Conservation (phyloP, 495 filamentous ascomycete genomes). For the Xylaria castorea region DNA sequence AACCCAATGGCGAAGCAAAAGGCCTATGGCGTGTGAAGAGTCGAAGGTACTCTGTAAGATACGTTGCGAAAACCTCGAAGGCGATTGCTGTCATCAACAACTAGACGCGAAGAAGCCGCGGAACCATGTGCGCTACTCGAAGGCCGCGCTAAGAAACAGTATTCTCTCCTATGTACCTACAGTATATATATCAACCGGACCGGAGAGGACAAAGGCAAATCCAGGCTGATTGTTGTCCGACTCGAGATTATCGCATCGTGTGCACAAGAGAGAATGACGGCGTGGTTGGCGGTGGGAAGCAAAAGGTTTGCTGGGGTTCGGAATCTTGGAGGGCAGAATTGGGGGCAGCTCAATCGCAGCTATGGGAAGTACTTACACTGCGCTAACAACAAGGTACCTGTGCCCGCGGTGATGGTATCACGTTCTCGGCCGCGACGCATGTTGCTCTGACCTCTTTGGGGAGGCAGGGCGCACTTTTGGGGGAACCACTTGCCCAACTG, state of each 20-base stretch:
- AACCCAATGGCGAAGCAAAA: constrained; percentile 17
- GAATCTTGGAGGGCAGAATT: constrained; percentile 13
- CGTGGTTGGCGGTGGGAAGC: constrained; percentile 18
- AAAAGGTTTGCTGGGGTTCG: constrained; percentile 14
- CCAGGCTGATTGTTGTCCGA: constrained; percentile 7
- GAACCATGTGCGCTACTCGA: constrained; percentile 13
- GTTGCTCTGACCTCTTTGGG: constrained; percentile 21
- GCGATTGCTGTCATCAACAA: constrained; percentile 7
- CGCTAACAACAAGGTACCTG: constrained; percentile 15
- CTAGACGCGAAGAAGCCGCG: constrained; percentile 8
- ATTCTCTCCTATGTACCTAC: not conserved
- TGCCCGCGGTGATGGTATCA: constrained; percentile 9
- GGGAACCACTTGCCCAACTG: not conserved
- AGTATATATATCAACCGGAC: constrained; percentile 9
- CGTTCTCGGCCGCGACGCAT: constrained; percentile 16
- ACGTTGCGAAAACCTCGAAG: constrained; percentile 13
- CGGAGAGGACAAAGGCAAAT: constrained; percentile 7
- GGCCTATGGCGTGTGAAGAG: not conserved
- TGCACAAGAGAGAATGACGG: constrained; percentile 10
- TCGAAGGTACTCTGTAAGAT: not conserved
- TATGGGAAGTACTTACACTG: not conserved
- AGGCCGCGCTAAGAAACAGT: constrained; percentile 1
- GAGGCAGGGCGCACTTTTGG: constrained; percentile 15
- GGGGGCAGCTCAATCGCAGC: constrained; percentile 13
- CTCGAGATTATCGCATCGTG: constrained; percentile 21